These are phyloP conservation scores for Peniophora sp. DNA, from an alignment of 1,284 basidiomycete genomes.

Conservation along the genomic window DNA sequence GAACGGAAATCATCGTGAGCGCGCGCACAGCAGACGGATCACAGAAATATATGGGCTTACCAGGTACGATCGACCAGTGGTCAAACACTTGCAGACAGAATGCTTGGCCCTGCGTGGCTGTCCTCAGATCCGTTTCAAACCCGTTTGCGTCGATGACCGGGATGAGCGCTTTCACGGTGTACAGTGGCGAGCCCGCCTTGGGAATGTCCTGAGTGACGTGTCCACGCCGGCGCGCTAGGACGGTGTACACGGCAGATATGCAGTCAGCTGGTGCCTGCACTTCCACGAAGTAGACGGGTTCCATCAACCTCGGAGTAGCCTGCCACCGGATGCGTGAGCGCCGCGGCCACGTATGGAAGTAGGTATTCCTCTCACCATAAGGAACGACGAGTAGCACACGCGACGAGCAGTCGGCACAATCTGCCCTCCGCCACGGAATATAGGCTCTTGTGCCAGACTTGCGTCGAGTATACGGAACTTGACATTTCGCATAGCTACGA, in stretches of 20 bases:
- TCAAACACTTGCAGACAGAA: slow-evolving; percentile 96
- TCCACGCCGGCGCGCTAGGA: slow-evolving; percentile 91
- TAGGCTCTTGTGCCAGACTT: slow-evolving; percentile 86
- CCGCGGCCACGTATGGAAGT: background rate
- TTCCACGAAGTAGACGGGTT: slow-evolving; percentile 97
- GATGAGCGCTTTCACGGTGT: slow-evolving; percentile 95
- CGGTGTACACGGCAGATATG: slow-evolving; percentile 96
- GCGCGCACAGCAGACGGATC: slow-evolving; percentile 13
- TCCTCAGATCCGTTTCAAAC: slow-evolving; percentile 96
- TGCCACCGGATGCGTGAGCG: slow-evolving; percentile 58
- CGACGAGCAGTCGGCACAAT: slow-evolving; percentile 96
- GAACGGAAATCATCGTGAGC: slow-evolving; percentile 3
- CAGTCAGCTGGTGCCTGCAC: slow-evolving; percentile 98
- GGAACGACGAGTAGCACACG: slow-evolving; percentile 98
- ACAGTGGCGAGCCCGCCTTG: slow-evolving; percentile 94
- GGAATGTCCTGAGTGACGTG: slow-evolving; percentile 98
- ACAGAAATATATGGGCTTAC: slow-evolving; percentile 30
- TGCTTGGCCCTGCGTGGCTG: slow-evolving; percentile 95
- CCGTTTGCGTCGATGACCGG: slow-evolving; percentile 99
- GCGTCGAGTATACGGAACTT: slow-evolving; percentile 96
- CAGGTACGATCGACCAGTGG: slow-evolving; percentile 98
- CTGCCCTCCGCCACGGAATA: slow-evolving; percentile 96
- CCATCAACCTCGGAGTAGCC: slow-evolving; percentile 89
- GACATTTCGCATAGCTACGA: slow-evolving; percentile 90
- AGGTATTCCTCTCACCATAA: slow-evolving; percentile 61